Evolutionary conservation across 768 basidiomycete species (phyloP), one percentile per base, ranked within the genome.

Genomic region (Tulasnella sp.): DNA sequence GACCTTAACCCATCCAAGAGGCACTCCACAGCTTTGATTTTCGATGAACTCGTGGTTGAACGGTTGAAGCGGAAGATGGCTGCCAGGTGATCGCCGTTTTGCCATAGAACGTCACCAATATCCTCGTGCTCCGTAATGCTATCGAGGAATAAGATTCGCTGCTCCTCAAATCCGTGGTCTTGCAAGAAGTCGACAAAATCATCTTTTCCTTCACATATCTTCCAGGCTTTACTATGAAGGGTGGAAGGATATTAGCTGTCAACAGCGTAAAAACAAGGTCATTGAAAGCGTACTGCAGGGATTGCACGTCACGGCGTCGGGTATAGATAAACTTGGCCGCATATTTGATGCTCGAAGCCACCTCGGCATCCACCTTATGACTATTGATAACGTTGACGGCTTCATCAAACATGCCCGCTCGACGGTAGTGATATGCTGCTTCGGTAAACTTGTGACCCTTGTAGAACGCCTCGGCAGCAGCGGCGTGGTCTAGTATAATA

Each of bases 141-240:
- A 39, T 84, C 83, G 14, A 90, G 82, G 12, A 91, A 78, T 0
- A 82, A 80, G 0, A 86, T 86, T 9, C 84, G 87, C 11, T 87
- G 85, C 17, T 84, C 77, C 78, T 89, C 87, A 11, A 91, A 81
- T 40, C 86, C 86, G 67, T 85, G 85, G 3, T 88, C 85, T 73
- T 89, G 86, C 19, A 89, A 83, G 76, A 88, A 92, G 42, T 86
- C 85, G 29, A 90, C 78, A 31, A 85, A 84, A 31, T 89, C 88
- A 29, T 91, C 87, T 0, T 84, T 81, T 0, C 85, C 83, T 0
- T 82, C 78, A 77, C 92, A 92, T 3, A 91, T 80, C 7, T 81
- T 78, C 74, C 82, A 75, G 29, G 85, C 85, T 81, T 86, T 82
- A 31, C 91, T 91, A 25, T 7, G 37, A 34, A 64, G 58, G 11